Percentiles rank a stretch among this genome's conserved stretches.
phyloP scores from a whole-genome alignment of 1,284 basidiomycete genomes.

The Pseudozyma flocculosa region DNA sequence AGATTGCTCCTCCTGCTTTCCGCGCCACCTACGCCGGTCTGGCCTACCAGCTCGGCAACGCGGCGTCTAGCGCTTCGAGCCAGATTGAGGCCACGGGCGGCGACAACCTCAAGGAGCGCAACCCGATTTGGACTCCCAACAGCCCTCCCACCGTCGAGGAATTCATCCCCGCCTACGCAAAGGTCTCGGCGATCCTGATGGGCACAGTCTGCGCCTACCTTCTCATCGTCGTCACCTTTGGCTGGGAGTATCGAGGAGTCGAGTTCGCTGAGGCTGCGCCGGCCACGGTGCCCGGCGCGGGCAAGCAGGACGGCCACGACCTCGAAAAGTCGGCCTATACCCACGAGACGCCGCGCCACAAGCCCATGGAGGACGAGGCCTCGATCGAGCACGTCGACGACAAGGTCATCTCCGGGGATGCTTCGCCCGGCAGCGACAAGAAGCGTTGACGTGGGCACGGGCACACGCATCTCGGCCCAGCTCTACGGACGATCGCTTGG shows the following conservation, averaged over 20 bases:
- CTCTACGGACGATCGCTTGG: too few relatives aligned
- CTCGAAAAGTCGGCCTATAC: conserved; percentile 1
- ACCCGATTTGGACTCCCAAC: conserved; percentile 32
- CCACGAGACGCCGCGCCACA: conserved; percentile 4
- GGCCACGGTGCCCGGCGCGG: conserved; percentile 16
- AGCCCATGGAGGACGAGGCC: conserved; percentile 12
- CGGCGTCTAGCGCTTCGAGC: conserved; percentile 81
- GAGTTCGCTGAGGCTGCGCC: conserved; percentile 68
- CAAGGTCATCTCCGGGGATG: too few relatives aligned
- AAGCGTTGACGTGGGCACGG: too few relatives aligned
- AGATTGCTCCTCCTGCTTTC: conserved; percentile 89
- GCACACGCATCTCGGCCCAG: too few relatives aligned
- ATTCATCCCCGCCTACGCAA: conserved; percentile 76
- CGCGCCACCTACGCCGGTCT: conserved; percentile 89
- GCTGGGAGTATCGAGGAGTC: conserved; percentile 64
- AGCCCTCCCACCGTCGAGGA: conserved; percentile 46
- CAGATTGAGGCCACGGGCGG: conserved; percentile 83
- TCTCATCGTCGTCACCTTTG: conserved; percentile 46
- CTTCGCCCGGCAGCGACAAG: too few relatives aligned
- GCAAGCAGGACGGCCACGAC: conserved; percentile 14
- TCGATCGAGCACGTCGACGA: conserved; percentile 15
- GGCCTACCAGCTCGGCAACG: conserved; percentile 73
- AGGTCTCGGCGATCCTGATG: conserved; percentile 82
- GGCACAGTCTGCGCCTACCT: conserved; percentile 62
- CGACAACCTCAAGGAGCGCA: conserved; percentile 43